Conservation (phyloP, 345 rosid genomes). For the Lumnitzera racemosa region DNA sequence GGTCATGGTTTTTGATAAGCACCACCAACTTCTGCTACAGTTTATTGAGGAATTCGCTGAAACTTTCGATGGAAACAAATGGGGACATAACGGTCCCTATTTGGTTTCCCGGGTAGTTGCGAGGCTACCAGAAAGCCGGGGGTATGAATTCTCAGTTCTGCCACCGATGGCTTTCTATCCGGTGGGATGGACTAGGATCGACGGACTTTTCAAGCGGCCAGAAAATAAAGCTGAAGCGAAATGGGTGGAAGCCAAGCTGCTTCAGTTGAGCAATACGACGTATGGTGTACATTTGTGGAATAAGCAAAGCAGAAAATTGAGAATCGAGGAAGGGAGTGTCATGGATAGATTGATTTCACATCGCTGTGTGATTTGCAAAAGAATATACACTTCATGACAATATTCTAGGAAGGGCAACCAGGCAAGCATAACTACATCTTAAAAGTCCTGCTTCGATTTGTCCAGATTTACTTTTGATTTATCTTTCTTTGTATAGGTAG, state of each 20-base stretch:
- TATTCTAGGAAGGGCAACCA: too few relatives aligned
- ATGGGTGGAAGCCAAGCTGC: constrained; percentile 44
- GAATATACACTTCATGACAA: constrained; percentile 7
- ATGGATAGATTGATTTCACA: constrained; percentile 40
- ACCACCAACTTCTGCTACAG: constrained; percentile 49
- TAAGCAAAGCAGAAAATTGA: constrained; percentile 44
- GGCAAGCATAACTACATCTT: too few relatives aligned
- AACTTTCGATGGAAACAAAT: constrained; percentile 67
- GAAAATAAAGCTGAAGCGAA: constrained; percentile 16
- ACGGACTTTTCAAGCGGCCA: constrained; percentile 45
- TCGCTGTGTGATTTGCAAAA: constrained; percentile 46
- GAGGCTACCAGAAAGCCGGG: constrained; percentile 31
- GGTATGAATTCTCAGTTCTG: constrained; percentile 42
- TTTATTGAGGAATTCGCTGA: constrained; percentile 69
- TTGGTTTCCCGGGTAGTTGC: constrained; percentile 57
- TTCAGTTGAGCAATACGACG: constrained; percentile 34
- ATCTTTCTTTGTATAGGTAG: too few relatives aligned
- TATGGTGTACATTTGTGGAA: constrained; percentile 81
- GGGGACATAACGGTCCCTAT: constrained; percentile 91
- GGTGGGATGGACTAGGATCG: constrained; percentile 55
- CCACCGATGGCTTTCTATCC: constrained; percentile 66
- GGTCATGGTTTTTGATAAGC: constrained; percentile 53
- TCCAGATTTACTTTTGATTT: too few relatives aligned
- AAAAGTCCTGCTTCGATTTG: too few relatives aligned
- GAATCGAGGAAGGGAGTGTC: constrained; percentile 58